Evolutionary conservation across 306 rosid species (phyloP).

Genomic region (Cucumis hystrix): DNA sequence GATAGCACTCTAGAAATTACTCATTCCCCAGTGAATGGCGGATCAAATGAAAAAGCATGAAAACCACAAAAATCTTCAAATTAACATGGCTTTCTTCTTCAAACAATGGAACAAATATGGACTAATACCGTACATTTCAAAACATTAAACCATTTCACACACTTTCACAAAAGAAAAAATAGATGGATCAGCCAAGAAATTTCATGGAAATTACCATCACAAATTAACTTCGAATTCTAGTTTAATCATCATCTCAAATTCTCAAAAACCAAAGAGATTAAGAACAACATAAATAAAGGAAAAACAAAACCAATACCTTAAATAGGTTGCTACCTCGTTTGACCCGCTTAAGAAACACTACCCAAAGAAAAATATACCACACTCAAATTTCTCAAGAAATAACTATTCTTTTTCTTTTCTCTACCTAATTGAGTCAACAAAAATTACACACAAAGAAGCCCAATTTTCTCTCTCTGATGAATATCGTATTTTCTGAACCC

Average conservation of each 20-base stretch:
- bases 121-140: background rate
- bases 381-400: too few relatives aligned
- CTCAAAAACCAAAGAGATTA: background rate
- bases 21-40: background rate
- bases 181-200: background rate
- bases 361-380: too few relatives aligned
- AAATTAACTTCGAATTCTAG: background rate
- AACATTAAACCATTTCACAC: background rate
- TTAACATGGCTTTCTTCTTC: background rate
- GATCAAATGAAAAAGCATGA: background rate
- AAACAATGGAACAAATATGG: background rate
- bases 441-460: too few relatives aligned
- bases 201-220: background rate
- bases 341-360: constrained; percentile 44
- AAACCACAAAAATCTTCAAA: background rate
- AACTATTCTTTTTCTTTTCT: too few relatives aligned
- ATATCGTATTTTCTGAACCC: too few relatives aligned
- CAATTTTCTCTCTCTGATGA: too few relatives aligned
- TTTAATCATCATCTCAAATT: background rate
- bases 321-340: constrained; percentile 73
- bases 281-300: background rate
- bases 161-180: background rate
- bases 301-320: constrained; percentile 33
- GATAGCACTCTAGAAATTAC: background rate
- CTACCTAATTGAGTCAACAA: too few relatives aligned